Percentiles rank a stretch among this genome's conserved stretches.
These are phyloP conservation scores for Solanum hybrid DNA, from an alignment of 305 asterid genomes.

Conservation along the genomic window DNA sequence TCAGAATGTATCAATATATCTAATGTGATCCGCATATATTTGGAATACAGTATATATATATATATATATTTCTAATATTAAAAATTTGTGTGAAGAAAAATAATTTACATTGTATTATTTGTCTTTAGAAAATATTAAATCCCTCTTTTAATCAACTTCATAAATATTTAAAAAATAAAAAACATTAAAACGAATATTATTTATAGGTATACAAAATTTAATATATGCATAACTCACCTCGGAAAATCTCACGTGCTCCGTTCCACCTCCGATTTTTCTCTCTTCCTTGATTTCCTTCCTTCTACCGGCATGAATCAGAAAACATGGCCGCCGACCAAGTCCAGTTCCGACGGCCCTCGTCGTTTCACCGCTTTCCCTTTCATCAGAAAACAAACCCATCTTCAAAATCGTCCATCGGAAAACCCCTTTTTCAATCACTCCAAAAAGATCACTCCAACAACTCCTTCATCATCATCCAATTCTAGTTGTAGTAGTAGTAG, in stretches of 20 bases:
- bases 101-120: too few relatives aligned
- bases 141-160: background rate
- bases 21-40: too few relatives aligned
- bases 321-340: constrained; percentile 25
- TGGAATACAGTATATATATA: too few relatives aligned
- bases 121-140: background rate
- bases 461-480: background rate
- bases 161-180: too few relatives aligned
- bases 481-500: background rate
- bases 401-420: background rate
- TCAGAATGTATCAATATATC: too few relatives aligned
- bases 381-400: constrained; percentile 12
- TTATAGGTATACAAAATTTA: too few relatives aligned
- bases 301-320: constrained; percentile 28
- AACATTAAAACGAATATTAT: too few relatives aligned
- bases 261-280: too few relatives aligned
- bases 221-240: background rate
- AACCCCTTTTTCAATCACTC: background rate
- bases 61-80: too few relatives aligned
- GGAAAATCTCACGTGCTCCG: too few relatives aligned
- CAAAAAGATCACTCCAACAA: background rate
- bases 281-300: background rate
- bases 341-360: constrained; percentile 16
- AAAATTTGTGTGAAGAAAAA: background rate
- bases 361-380: constrained; percentile 29